Percentiles rank a stretch among this genome's conserved stretches.
Evolutionary conservation across 495 filamentous ascomycete species (phyloP).

Genomic region (Neurospora intermedia): DNA sequence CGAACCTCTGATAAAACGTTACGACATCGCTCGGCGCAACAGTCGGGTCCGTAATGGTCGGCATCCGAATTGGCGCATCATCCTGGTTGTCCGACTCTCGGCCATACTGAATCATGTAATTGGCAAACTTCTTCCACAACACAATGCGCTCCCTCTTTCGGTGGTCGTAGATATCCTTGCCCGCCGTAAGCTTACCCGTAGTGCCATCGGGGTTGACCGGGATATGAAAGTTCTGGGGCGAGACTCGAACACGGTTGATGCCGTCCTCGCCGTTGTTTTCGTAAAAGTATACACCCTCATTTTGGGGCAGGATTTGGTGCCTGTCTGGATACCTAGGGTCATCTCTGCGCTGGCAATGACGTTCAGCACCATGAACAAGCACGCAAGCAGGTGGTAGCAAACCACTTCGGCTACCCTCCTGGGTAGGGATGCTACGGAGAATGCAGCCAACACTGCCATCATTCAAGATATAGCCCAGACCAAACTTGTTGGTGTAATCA

Average conservation of each 20-base stretch:
- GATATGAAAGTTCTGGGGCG: constrained; percentile 49
- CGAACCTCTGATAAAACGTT: constrained; percentile 80
- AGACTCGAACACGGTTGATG: constrained; percentile 50
- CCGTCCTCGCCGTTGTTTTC: constrained; percentile 61
- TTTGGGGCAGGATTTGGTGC: constrained; percentile 55
- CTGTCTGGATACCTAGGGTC: constrained; percentile 46
- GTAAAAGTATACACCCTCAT: constrained; percentile 62
- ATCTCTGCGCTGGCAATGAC: constrained; percentile 44
- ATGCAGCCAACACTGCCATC: constrained; percentile 78
- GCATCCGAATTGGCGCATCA: constrained; percentile 37
- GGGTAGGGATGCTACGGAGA: constrained; percentile 45
- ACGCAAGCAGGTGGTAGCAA: constrained; percentile 53
- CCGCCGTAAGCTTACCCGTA: constrained; percentile 39
- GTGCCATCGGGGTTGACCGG: constrained; percentile 40
- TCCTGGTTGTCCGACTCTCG: constrained; percentile 41
- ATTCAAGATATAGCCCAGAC: constrained; percentile 74
- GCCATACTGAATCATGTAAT: constrained; percentile 72
- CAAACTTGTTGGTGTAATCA: constrained; percentile 88
- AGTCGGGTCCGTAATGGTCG: constrained; percentile 35
- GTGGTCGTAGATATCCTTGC: constrained; percentile 50
- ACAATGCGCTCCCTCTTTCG: constrained; percentile 64
- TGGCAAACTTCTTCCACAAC: constrained; percentile 84
- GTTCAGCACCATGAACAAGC: constrained; percentile 55
- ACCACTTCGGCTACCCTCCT: constrained; percentile 38
- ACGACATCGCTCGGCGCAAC: constrained; percentile 51